Evolutionary conservation across 2,329 filamentous ascomycete species (phyloP), one percentile per base, ranked within the genome.

Genomic region (Hypoxylon sp.): DNA sequence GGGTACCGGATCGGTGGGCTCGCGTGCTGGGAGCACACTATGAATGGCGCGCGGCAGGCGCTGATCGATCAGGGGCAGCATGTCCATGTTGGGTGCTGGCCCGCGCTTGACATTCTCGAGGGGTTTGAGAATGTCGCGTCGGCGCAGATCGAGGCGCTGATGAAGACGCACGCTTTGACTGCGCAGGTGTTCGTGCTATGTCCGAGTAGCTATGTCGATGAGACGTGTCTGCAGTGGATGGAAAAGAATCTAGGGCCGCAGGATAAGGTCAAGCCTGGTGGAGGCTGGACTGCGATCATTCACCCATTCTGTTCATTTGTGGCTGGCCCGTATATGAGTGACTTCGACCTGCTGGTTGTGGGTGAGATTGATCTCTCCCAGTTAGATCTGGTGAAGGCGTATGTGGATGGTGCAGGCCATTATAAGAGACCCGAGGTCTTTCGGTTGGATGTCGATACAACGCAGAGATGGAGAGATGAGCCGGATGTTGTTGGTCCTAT

Each of bases 81-180:
- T 22, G 67, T 79, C 17, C 73, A 78, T 29, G 73, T 72, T 9
- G 79, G 73, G 3, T 77, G 72, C 2, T 78, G 77, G 77, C 75
- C 77, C 2, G 75, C 77, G 5, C 67, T 80, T 24, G 73, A 70
- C 26, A 77, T 70, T 14, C 73, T 78, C 65, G 56, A 61, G 0
- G 81, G 81, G 0, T 83, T 83, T 47, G 81, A 83, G 63, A 72
- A 67, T 0, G 78, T 80, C 5, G 81, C 81, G 1, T 78, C 82
- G 65, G 75, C 75, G n/a, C 81, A 83, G 72, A 83, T 84, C 57
- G 82, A 84, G 74, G 82, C 80, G 4, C 68, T 84, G 37, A 84
- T 83, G 81, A 84, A 83, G 73, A 73, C 75, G 4, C 82, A 84
- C 65, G 82, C 83, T 1, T 64, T 84, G 24, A 83, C 81, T 0